phyloP scores from a whole-genome alignment of 2,329 filamentous ascomycete genomes.

The Botrytis fabae region DNA sequence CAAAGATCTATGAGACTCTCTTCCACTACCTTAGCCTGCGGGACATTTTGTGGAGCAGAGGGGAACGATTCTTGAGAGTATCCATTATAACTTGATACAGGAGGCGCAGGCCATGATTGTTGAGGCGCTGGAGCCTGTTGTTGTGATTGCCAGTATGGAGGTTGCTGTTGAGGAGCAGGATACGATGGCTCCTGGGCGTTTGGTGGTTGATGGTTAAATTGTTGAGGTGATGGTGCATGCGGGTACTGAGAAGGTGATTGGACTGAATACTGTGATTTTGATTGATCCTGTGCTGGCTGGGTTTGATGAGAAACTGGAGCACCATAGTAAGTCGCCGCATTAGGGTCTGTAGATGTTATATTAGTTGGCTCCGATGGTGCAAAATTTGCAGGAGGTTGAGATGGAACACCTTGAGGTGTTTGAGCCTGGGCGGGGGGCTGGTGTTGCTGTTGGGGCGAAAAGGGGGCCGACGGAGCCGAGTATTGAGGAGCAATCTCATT shows the following conservation, averaged over 20 bases:
- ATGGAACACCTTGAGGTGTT: conserved; percentile 39
- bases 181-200: conserved; percentile 35
- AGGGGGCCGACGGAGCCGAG: conserved; percentile 30
- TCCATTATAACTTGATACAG: conserved; percentile 46
- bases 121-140: conserved; percentile 45
- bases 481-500: conserved; percentile 29
- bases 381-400: conserved; percentile 41
- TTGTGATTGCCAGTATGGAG: conserved; percentile 53
- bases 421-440: conserved; percentile 31
- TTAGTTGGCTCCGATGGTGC: conserved; percentile 41
- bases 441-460: conserved; percentile 33
- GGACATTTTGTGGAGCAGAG: conserved; percentile 61
- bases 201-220: conserved; percentile 31
- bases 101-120: conserved; percentile 42
- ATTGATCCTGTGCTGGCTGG: conserved; percentile 47
- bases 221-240: conserved; percentile 35
- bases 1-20: conserved; percentile 80
- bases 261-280: conserved; percentile 40
- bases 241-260: conserved; percentile 41
- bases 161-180: conserved; percentile 39
- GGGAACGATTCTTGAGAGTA: conserved; percentile 66
- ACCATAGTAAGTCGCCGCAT: conserved; percentile 59
- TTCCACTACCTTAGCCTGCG: conserved; percentile 59
- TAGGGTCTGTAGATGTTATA: conserved; percentile 51
- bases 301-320: conserved; percentile 39